Conservation (phyloP, 192 early-diverging fungal genomes). For the Cetraspora pellucida region DNA sequence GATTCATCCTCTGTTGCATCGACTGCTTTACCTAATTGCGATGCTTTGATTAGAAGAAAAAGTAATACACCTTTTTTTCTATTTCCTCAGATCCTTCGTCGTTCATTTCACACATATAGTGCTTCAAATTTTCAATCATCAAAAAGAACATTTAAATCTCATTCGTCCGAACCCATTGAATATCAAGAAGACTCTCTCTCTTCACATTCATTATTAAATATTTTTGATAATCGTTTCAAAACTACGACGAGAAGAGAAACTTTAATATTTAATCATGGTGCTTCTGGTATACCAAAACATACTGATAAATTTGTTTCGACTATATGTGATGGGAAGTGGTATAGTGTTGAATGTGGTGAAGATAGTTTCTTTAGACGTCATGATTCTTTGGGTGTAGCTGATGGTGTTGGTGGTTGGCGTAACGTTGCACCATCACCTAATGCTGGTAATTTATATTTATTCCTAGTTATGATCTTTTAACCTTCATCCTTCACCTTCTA, state of each 20-base stretch:
- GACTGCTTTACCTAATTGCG: too few relatives aligned
- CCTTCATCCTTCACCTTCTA: too few relatives aligned
- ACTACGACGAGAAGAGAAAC: slow-evolving; percentile 20
- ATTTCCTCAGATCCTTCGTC: too few relatives aligned
- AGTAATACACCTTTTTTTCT: too few relatives aligned
- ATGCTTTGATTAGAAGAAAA: too few relatives aligned
- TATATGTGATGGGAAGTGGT: slow-evolving; percentile 54
- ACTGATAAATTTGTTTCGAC: slow-evolving; percentile 38
- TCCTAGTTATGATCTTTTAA: too few relatives aligned
- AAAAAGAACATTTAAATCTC: background rate
- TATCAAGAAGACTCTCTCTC: background rate
- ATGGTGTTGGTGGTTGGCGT: slow-evolving; percentile 95
- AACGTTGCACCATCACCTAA: too few relatives aligned
- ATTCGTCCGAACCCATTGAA: too few relatives aligned
- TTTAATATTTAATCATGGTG: slow-evolving; percentile 52
- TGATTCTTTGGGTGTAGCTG: slow-evolving; percentile 92
- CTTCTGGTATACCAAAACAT: slow-evolving; percentile 56
- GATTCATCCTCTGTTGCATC: too few relatives aligned
- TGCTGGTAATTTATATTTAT: too few relatives aligned
- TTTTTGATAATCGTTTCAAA: background rate
- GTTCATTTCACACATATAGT: too few relatives aligned
- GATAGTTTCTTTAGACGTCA: slow-evolving; percentile 89
- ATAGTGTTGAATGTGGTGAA: slow-evolving; percentile 79
- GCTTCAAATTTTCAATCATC: too few relatives aligned
- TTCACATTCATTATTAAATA: slow-evolving; percentile 23